Conservation (phyloP, 106 monocot genomes). For the Alisma plantagoaquatica region DNA sequence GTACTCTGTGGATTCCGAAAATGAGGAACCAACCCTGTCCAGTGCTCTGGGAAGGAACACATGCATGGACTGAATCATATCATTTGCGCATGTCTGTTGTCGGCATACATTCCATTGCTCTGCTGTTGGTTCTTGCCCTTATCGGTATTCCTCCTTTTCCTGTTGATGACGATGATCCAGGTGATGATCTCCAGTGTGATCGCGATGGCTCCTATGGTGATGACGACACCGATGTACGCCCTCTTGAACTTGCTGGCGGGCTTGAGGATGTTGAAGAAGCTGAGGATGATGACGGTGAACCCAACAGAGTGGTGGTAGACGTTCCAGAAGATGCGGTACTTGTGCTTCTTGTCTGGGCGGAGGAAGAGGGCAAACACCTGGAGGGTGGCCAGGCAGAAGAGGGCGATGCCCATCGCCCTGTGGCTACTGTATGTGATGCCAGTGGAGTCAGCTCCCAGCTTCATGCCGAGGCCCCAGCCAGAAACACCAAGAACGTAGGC, state of each 20-base stretch:
- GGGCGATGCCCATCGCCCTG: conserved; percentile 58
- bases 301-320: conserved; percentile 70
- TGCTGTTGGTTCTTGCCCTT: too few relatives aligned
- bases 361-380: conserved; percentile 88
- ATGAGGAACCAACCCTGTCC: too few relatives aligned
- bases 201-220: conserved; percentile 34
- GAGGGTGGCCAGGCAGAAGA: conserved; percentile 83
- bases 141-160: conserved; percentile 32
- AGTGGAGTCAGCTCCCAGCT: conserved; percentile 69
- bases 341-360: conserved; percentile 72
- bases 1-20: too few relatives aligned
- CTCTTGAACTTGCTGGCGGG: conserved; percentile 56
- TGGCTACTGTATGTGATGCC: conserved; percentile 57
- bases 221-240: conserved; percentile 55
- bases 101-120: too few relatives aligned
- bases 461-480: conserved; percentile 88
- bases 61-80: too few relatives aligned
- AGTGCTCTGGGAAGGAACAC: too few relatives aligned
- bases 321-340: conserved; percentile 82
- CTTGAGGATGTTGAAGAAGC: conserved; percentile 61
- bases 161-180: conserved; percentile 51
- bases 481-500: conserved; percentile 80
- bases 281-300: conserved; percentile 58
- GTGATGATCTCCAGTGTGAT: conserved; percentile 50
- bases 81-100: too few relatives aligned